Percentiles rank a stretch among this genome's conserved stretches.
These are phyloP conservation scores for Cyclocybe cylindracea DNA, from an alignment of 768 basidiomycete genomes.

Conservation along the genomic window DNA sequence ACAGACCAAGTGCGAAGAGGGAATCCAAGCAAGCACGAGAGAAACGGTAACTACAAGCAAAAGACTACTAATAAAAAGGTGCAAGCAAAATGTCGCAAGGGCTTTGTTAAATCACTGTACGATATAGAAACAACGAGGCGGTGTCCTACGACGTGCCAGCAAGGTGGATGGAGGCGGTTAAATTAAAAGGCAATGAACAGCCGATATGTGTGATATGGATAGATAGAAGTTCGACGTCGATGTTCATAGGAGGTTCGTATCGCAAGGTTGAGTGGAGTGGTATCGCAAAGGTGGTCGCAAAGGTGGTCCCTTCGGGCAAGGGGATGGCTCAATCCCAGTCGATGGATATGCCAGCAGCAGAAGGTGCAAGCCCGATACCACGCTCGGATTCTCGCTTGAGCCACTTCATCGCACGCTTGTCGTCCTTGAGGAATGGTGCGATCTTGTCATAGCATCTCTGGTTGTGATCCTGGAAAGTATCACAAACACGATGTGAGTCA, in stretches of 20 bases:
- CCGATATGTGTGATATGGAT: not conserved
- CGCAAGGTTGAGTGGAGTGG: not conserved
- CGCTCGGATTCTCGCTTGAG: slow-evolving; percentile 76
- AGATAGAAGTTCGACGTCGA: not conserved
- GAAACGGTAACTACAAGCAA: slow-evolving; percentile 1
- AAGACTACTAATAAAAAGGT: slow-evolving; percentile 6
- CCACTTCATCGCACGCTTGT: slow-evolving; percentile 82
- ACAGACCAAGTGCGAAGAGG: slow-evolving; percentile 13
- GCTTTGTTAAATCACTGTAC: not conserved
- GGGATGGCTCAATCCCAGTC: slow-evolving; percentile 69
- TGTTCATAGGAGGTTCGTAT: slow-evolving; percentile 2
- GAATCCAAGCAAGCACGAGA: slow-evolving; percentile 4
- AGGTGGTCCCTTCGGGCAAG: not conserved
- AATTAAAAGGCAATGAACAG: slow-evolving; percentile 3
- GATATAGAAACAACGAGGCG: not conserved
- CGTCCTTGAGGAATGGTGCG: slow-evolving; percentile 66
- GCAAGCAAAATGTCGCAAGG: not conserved
- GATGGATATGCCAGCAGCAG: slow-evolving; percentile 71
- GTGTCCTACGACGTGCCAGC: slow-evolving; percentile 3
- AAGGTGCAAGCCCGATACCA: slow-evolving; percentile 70
- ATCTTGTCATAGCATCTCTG: slow-evolving; percentile 66
- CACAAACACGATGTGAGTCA: not conserved
- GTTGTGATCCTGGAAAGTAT: slow-evolving; percentile 71
- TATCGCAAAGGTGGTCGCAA: not conserved
- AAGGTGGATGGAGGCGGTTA: not conserved